Evolutionary conservation across 352 stramenopile genomes (phyloP).

Genomic region (Peronosclerospora sorghi): DNA sequence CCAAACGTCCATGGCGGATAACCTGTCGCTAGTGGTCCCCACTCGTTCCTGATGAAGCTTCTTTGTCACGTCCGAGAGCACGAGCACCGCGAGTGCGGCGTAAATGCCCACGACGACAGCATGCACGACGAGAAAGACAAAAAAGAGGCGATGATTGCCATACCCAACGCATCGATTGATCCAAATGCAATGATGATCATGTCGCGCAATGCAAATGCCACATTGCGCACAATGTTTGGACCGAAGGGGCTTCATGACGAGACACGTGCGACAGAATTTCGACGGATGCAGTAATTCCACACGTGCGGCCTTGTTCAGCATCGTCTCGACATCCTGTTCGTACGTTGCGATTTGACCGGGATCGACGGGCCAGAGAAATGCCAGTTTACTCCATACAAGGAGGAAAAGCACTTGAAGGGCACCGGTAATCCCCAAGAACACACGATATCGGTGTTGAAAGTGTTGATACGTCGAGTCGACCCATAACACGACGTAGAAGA

Average conservation of each 20-base stretch:
- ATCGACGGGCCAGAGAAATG: conserved; percentile 46
- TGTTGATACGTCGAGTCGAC: conserved; percentile 30
- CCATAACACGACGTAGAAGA: conserved; percentile 58
- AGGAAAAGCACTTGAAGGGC: conserved; percentile 39
- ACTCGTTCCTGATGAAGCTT: conserved; percentile 23
- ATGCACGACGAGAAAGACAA: conserved; percentile 68
- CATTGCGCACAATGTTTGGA: conserved; percentile 77
- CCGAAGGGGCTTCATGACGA: conserved; percentile 56
- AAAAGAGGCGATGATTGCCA: conserved; percentile 69
- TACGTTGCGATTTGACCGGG: conserved; percentile 43
- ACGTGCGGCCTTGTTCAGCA: conserved; percentile 35
- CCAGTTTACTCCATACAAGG: conserved; percentile 33
- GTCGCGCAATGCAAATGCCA: conserved; percentile 66
- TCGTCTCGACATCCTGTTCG: conserved; percentile 35
- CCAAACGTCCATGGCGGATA: conserved; percentile 47
- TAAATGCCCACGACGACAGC: conserved; percentile 36
- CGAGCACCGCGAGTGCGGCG: conserved; percentile 30
- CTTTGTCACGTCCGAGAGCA: conserved; percentile 27
- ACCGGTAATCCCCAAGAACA: conserved; percentile 32
- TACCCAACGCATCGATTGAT: conserved; percentile 79
- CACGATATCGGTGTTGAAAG: conserved; percentile 18
- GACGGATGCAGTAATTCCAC: conserved; percentile 29
- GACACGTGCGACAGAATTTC: conserved; percentile 62
- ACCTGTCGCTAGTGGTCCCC: conserved; percentile 6
- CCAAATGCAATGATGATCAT: conserved; percentile 84